Percentiles rank a stretch among this genome's conserved stretches.
Conservation (phyloP, 768 basidiomycete genomes). For the Naganishia kalamii region DNA sequence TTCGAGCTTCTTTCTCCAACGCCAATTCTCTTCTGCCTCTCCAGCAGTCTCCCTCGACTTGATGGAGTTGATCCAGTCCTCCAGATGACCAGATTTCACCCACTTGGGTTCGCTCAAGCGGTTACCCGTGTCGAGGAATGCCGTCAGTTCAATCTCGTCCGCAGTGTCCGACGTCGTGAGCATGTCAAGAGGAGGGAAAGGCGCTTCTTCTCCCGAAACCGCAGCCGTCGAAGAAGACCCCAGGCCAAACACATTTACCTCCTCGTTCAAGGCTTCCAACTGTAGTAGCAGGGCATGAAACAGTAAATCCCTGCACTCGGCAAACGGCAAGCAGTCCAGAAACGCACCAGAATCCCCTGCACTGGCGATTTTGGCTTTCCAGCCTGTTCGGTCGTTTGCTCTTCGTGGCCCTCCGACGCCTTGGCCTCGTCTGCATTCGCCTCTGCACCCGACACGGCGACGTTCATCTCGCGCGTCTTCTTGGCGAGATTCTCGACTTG, state of each 20-base stretch:
- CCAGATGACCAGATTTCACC: conserved; percentile 89
- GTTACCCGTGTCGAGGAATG: conserved; percentile 75
- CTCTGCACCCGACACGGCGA: conserved; percentile 14
- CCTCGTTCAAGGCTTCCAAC: conserved; percentile 29
- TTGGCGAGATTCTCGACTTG: conserved; percentile 17
- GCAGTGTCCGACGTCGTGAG: neutral
- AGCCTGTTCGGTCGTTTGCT: conserved; percentile 30
- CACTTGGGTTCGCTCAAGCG: conserved; percentile 94
- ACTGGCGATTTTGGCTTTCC: conserved; percentile 14
- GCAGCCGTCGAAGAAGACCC: conserved; percentile 21
- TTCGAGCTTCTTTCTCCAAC: conserved; percentile 87
- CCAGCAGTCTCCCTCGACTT: conserved; percentile 27
- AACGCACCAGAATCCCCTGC: conserved; percentile 44
- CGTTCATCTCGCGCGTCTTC: conserved; percentile 19
- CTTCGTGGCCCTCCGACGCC: too few relatives aligned
- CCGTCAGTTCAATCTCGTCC: conserved; percentile 50
- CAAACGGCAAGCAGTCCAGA: neutral
- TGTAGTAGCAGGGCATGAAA: conserved; percentile 9
- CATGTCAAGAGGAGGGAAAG: conserved; percentile 19
- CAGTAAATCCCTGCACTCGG: conserved; percentile 3
- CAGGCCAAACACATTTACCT: conserved; percentile 23
- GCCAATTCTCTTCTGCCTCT: conserved; percentile 24
- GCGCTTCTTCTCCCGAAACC: conserved; percentile 12
- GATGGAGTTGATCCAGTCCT: conserved; percentile 68
- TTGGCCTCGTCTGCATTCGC: neutral